phyloP scores from a whole-genome alignment of 306 rosid species.

The Corylus americana region DNA sequence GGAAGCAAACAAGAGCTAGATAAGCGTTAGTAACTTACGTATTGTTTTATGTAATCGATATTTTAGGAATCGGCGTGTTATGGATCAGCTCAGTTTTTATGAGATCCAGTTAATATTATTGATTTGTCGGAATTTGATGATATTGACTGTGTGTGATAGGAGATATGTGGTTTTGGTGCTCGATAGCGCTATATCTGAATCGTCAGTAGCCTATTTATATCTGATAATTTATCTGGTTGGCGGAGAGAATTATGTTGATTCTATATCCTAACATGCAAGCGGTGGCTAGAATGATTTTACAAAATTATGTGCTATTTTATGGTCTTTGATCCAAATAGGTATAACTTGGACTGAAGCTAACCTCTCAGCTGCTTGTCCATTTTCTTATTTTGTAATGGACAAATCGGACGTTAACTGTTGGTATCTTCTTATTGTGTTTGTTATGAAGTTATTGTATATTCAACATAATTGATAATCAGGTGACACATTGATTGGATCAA shows the following conservation, averaged over 20 bases:
- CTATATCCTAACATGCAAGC: neutral
- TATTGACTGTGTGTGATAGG: constrained; percentile 14
- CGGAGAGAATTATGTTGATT: neutral
- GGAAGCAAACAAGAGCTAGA: neutral
- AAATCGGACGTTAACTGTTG: neutral
- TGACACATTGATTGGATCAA: neutral
- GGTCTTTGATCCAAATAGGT: neutral
- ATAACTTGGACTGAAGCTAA: neutral
- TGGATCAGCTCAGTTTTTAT: neutral
- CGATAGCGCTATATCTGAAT: neutral
- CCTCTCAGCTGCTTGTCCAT: neutral
- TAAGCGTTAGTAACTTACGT: neutral
- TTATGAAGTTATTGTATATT: neutral
- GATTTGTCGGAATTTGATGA: neutral
- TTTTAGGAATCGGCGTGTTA: neutral
- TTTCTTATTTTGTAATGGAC: neutral
- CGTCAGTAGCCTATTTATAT: neutral
- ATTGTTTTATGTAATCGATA: neutral
- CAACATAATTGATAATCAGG: neutral
- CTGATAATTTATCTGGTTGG: neutral
- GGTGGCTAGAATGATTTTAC: neutral
- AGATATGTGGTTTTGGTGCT: constrained; percentile 13
- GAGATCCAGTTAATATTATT: neutral
- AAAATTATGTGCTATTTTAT: neutral
- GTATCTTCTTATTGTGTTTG: neutral